phyloP scores from a whole-genome alignment of 768 basidiomycete species.

The Leucocoprinus leucothites region DNA sequence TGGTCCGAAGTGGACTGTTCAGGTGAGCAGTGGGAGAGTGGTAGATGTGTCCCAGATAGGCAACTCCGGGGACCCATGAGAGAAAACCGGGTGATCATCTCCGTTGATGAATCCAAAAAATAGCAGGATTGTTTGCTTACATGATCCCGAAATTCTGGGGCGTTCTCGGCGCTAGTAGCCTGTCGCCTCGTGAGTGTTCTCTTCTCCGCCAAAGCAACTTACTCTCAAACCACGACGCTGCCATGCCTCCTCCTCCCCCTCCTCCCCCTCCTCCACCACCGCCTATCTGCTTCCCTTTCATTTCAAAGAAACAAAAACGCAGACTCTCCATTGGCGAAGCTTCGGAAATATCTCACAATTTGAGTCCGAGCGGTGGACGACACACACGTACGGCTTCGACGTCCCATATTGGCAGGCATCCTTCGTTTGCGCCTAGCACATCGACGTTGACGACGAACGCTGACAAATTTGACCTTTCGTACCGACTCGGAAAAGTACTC shows the following conservation, averaged over 20 bases:
- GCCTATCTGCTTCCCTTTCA: conserved; percentile 61
- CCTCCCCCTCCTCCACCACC: conserved; percentile 53
- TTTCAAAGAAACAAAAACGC: conserved; percentile 43
- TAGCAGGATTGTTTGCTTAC: too few species aligned
- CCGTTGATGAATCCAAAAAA: too few species aligned
- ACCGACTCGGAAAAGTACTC: conserved; percentile 65
- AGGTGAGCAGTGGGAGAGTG: too few species aligned
- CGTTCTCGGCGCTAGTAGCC: not conserved
- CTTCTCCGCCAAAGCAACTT: not conserved
- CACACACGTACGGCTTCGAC: not conserved
- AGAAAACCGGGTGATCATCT: too few species aligned
- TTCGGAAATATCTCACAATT: conserved; percentile 22
- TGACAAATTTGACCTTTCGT: conserved; percentile 52
- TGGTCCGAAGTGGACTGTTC: too few species aligned
- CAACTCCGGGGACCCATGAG: too few species aligned
- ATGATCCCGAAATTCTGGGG: not conserved
- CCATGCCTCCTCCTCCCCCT: conserved; percentile 21
- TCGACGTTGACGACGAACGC: conserved; percentile 38
- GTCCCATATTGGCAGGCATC: conserved; percentile 28
- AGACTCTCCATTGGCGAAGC: conserved; percentile 41
- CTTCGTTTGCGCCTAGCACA: conserved; percentile 34
- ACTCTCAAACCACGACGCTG: conserved; percentile 1
- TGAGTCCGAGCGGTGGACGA: not conserved
- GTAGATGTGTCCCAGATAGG: too few species aligned
- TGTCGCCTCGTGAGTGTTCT: not conserved